These are phyloP conservation scores for Neurospora tetrasperma DNA, from an alignment of 495 filamentous ascomycete species.

Conservation along the genomic window DNA sequence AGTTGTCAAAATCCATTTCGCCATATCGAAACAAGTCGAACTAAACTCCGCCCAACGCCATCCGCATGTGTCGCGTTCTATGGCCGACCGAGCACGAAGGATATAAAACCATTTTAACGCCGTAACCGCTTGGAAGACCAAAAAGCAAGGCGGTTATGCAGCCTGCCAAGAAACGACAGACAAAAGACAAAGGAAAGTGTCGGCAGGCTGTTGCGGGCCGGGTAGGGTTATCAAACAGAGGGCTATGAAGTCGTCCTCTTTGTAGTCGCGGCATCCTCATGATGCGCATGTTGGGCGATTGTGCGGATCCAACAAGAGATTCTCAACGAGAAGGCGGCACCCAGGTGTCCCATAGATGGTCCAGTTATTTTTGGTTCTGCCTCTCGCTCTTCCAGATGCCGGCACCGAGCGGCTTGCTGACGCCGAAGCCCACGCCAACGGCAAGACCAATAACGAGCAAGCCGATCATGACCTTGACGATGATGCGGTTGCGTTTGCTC, in stretches of 20 bases:
- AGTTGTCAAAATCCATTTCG: neutral
- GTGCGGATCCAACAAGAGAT: neutral
- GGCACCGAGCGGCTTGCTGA: conserved; percentile 41
- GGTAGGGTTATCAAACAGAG: neutral
- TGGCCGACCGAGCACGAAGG: neutral
- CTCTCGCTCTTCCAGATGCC: conserved; percentile 32
- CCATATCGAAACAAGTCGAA: neutral
- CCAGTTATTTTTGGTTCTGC: conserved; percentile 9
- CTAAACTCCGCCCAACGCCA: neutral
- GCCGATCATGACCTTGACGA: conserved; percentile 32
- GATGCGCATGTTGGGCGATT: neutral
- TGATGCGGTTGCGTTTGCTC: conserved; percentile 38
- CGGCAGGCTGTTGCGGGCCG: neutral
- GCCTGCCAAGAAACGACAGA: neutral
- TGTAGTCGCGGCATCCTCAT: neutral
- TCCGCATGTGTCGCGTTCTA: neutral
- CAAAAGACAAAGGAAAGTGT: neutral
- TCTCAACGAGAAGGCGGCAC: neutral
- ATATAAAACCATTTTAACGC: neutral
- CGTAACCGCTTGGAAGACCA: neutral
- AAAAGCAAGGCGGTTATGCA: neutral
- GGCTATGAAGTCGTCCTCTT: neutral
- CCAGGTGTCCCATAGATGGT: neutral
- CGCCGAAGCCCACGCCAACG: conserved; percentile 37
- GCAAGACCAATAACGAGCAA: conserved; percentile 36